A percentile compares a stretch with the other conserved stretches of the same genome.
Evolutionary conservation across 495 filamentous ascomycete species (phyloP).

Genomic region (Aspergillus conjunctus): DNA sequence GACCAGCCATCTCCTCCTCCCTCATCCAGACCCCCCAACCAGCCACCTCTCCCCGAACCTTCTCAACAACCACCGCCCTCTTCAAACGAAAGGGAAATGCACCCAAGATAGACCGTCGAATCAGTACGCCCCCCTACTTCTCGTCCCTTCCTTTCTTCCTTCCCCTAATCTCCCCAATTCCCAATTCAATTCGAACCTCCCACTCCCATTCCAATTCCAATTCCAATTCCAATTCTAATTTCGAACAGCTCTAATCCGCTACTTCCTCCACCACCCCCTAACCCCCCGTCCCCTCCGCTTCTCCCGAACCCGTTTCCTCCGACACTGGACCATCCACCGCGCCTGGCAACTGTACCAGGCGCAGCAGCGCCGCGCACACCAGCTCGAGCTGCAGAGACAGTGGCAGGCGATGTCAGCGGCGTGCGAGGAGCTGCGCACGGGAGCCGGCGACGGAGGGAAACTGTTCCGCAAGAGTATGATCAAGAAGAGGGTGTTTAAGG

Average conservation of each 20-base stretch:
- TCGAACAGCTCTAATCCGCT: slow-evolving; percentile 57
- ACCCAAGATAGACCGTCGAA: slow-evolving; percentile 38
- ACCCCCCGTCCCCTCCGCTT: slow-evolving; percentile 81
- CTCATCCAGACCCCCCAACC: slow-evolving; percentile 1
- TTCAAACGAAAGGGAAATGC: slow-evolving; percentile 36
- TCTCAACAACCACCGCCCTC: slow-evolving; percentile 47
- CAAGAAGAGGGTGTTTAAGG: slow-evolving; percentile 73
- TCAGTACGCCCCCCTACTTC: slow-evolving; percentile 47
- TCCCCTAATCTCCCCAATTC: slow-evolving; percentile 9
- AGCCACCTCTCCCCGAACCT: slow-evolving; percentile 19
- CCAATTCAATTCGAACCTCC: slow-evolving; percentile 5
- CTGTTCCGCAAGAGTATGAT: slow-evolving; percentile 82
- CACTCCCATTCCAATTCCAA: slow-evolving; percentile 9
- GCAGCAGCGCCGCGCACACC: slow-evolving; percentile 59
- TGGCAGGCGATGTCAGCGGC: slow-evolving; percentile 78
- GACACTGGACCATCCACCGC: slow-evolving; percentile 99
- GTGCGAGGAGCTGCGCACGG: slow-evolving; percentile 77
- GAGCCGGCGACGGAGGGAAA: slow-evolving; percentile 71
- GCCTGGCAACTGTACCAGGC: slow-evolving; percentile 79
- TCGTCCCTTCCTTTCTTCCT: not conserved
- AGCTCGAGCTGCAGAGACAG: slow-evolving; percentile 68
- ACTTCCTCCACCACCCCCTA: slow-evolving; percentile 64
- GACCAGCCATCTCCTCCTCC: slow-evolving; percentile 30
- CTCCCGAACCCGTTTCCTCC: slow-evolving; percentile 82
- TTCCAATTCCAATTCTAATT: not conserved